Base-by-base conservation (phyloP, 2,329 filamentous ascomycete species). In the Calonectria pseudoturangicola region DNA sequence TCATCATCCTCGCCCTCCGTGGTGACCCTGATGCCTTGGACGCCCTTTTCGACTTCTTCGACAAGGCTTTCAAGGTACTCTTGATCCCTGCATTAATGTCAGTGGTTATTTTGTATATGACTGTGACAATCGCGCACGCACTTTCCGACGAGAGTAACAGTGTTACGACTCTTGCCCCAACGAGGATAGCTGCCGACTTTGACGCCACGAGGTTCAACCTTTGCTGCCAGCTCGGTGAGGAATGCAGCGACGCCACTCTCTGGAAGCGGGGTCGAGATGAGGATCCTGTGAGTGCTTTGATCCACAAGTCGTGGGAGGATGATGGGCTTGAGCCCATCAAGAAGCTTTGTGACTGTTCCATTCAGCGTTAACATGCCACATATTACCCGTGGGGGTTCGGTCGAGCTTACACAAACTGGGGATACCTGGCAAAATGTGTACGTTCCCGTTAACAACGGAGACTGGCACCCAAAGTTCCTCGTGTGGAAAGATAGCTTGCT, bases 161-260 rank as follows among this genome's bases (percentile, higher is more conserved):
- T 97, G 84, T 98, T 98, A 75, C 89, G 89, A 80, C 92, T 91
- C 88, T 95, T 96, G 6, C 94, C 95, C 95, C 96, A 98, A 68
- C 95, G 89, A 43, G 97, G 97, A 84, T 99, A 98, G 84, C 95
- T 98, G 58, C 97, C 97, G 18, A 98, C 95, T 86, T 98, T 98
- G 80, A 98, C 90, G 3, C 95, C 95, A 80, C 90, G 92, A 0
- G 91, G 86, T 82, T 92, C 93, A 27, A 96, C 93, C 82, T 91
- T 91, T 33, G 87, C 89, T 5, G 96, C 94, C 74, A 98, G 86
- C 76, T 94, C 90, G 1, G 95, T 96, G 80, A 99, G 87, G 82
- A 94, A 98, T 21, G 88, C 90, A 15, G 97, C 96, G 39, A 98
- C 92, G 21, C 90, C 90, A 83, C 95, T 98, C 88, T 99, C 97